Evolutionary conservation across 2,329 filamentous ascomycete genomes (phyloP).

Genomic region (Colletotrichum gloeosporioides): DNA sequence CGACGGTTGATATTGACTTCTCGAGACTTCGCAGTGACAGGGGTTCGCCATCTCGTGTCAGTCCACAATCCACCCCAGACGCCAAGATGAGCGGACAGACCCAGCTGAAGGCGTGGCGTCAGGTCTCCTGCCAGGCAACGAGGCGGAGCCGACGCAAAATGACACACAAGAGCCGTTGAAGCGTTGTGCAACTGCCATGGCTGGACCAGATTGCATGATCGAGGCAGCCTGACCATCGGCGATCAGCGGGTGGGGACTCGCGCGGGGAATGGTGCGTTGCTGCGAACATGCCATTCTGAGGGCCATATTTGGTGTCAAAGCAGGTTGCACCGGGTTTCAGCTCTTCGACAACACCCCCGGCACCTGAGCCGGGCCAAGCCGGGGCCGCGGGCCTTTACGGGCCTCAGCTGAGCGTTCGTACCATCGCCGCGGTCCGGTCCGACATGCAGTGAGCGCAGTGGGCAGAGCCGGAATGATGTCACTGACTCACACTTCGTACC

Average conservation of each 20-base stretch:
- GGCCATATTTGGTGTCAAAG: not conserved
- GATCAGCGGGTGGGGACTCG: not conserved
- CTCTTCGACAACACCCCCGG: not conserved
- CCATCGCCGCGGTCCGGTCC: slow-evolving; percentile 2
- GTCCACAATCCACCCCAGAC: slow-evolving; percentile 1
- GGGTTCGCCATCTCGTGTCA: not conserved
- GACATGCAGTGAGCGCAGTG: not conserved
- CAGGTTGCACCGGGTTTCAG: not conserved
- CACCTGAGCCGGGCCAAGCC: not conserved
- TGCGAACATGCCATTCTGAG: not conserved
- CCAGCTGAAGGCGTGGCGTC: slow-evolving; percentile 3
- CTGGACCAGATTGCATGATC: not conserved
- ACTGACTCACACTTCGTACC: not conserved
- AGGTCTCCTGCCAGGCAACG: not conserved
- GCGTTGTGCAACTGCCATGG: not conserved
- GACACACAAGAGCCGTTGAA: not conserved
- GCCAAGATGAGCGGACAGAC: not conserved
- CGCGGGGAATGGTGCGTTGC: not conserved
- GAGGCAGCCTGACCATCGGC: not conserved
- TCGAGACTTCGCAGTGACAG: not conserved
- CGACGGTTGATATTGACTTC: slow-evolving; percentile 3
- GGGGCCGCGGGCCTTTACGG: not conserved
- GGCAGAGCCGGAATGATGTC: not conserved
- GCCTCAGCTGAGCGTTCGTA: not conserved
- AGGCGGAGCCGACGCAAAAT: not conserved